Evolutionary conservation across 768 basidiomycete genomes (phyloP), one percentile per base, ranked within the genome.

Genomic region (Tulasnella sp.): DNA sequence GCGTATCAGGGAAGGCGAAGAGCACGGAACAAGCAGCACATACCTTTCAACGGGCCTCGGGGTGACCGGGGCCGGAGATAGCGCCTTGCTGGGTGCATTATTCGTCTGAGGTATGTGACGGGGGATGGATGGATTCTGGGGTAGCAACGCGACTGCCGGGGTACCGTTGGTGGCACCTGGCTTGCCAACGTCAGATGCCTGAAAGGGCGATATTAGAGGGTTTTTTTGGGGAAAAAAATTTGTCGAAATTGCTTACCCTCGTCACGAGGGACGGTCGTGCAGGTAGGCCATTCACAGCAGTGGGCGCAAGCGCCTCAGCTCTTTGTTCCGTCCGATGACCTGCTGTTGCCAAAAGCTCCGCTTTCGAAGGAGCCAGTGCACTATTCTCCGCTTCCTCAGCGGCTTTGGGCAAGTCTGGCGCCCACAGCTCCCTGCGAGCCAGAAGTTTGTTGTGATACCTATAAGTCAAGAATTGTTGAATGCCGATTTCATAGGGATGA

Each of bases 381-480:
- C 9, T 43, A 3, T 29, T 46, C 2, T 12, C 46, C 4, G 45
- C 24, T 27, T 21, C 31, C 8, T 49, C n/a, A 15, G 42, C 17
- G 24, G 27, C 3, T 19, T n/a, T 15, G 19, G 57, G 48, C 1
- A 41, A 22, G 7, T 59, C 57, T 4, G 57, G 49, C 2, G 46
- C 45, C 57, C 57, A 59, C 1, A 38, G 15, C 11, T 17, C 30
- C 21, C 42, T 49, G 8, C 24, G 11, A 19, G 21, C n/a, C 25
- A 31, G 25, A 21, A 59, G 21, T 19, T 51, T 49, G 45, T 59
- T 59, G 42, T 31, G 49, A 59, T 59, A 59, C 17, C 57, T 59
- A 29, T 7, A 15, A 30, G 24, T 46, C 2, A 8, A 41, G 24
- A 31, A 29, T 3, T 49, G 24, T 11, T 52, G 21, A 19, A 9